Conservation (phyloP, 148 eudicot genomes). For the Simmondsia chinensis region DNA sequence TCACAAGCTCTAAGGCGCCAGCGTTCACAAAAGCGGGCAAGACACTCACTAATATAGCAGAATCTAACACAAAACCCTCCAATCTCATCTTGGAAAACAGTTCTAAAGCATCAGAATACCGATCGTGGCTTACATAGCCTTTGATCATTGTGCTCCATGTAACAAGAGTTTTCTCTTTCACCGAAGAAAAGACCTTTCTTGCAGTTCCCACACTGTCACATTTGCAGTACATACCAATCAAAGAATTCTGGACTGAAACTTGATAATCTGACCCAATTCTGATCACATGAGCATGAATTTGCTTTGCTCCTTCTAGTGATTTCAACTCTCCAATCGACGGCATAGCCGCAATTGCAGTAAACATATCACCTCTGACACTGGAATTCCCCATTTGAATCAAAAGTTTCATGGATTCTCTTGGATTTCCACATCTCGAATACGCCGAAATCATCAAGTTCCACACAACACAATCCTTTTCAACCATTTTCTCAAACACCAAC, state of each 20-base stretch:
- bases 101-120: slow-evolving; percentile 13
- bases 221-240: slow-evolving; percentile 24
- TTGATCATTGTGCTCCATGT: slow-evolving; percentile 26
- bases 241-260: slow-evolving; percentile 27
- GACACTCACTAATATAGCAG: slow-evolving; percentile 11
- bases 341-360: slow-evolving; percentile 23
- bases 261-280: slow-evolving; percentile 21
- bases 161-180: slow-evolving; percentile 16
- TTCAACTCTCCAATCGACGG: slow-evolving; percentile 21
- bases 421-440: slow-evolving; percentile 14
- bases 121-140: slow-evolving; percentile 17
- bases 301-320: slow-evolving; percentile 13
- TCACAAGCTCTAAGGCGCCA: slow-evolving; percentile 22
- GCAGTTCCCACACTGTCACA: slow-evolving; percentile 16
- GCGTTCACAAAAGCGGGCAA: slow-evolving; percentile 30
- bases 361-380: slow-evolving; percentile 23
- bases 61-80: slow-evolving; percentile 14
- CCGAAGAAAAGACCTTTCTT: slow-evolving; percentile 11
- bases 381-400: slow-evolving; percentile 13
- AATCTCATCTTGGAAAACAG: slow-evolving; percentile 15
- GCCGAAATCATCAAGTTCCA: slow-evolving; percentile 31
- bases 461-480: slow-evolving; percentile 24
- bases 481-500: slow-evolving; percentile 21
- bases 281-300: slow-evolving; percentile 24
- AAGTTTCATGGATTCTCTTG: slow-evolving; percentile 11